Conservation (phyloP, 1,139 yeast species). For the Tardiomyces digboiensis region DNA sequence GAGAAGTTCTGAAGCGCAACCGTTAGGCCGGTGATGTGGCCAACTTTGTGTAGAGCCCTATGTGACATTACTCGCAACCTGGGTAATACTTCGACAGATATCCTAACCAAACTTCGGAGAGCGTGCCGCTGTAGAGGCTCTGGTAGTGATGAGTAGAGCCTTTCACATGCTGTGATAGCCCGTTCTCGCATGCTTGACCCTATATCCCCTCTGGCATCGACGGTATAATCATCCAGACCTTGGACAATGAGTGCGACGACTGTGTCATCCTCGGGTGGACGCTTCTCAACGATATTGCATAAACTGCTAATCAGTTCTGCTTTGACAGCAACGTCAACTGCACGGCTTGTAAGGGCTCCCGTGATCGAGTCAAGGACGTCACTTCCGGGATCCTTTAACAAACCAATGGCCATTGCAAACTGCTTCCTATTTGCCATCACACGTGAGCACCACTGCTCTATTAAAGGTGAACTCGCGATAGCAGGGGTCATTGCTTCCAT, state of each 20-base stretch:
- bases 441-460: slow-evolving; percentile 7
- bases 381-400: slow-evolving; percentile 1
- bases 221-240: slow-evolving; percentile 26
- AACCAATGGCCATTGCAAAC: slow-evolving; percentile 9
- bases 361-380: not conserved
- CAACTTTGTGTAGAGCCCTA: not conserved
- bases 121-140: not conserved
- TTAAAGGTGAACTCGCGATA: not conserved
- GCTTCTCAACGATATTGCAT: slow-evolving; percentile 1
- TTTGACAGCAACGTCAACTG: slow-evolving; percentile 5
- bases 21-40: not conserved
- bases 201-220: slow-evolving; percentile 31
- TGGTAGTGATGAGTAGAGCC: not conserved
- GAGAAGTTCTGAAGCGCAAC: not conserved
- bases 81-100: not conserved
- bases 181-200: slow-evolving; percentile 63
- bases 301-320: slow-evolving; percentile 8
- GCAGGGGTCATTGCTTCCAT: not conserved
- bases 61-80: not conserved
- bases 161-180: slow-evolving; percentile 24
- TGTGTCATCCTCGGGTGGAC: not conserved
- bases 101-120: not conserved
- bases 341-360: not conserved
- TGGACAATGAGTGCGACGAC: slow-evolving; percentile 7
- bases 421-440: slow-evolving; percentile 7